These are phyloP conservation scores for Melampsora americana DNA, from an alignment of 1,284 basidiomycete species.

Conservation along the genomic window DNA sequence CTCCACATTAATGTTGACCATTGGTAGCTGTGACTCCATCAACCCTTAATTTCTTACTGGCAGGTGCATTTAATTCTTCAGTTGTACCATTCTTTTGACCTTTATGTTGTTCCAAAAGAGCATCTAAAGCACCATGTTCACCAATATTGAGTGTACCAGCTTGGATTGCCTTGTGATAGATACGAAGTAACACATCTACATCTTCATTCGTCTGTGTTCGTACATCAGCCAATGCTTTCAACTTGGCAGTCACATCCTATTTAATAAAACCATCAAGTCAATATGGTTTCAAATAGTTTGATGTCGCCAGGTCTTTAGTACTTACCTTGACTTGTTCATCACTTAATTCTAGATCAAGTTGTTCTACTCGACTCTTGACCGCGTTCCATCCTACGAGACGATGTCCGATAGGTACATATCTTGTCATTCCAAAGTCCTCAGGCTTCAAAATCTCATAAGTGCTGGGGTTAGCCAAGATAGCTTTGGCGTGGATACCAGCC, in stretches of 20 bases:
- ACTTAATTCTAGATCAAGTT: conserved; percentile 79
- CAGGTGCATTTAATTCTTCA: conserved; percentile 39
- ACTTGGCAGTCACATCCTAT: conserved; percentile 94
- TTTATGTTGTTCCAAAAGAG: conserved; percentile 45
- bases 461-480: conserved; percentile 98
- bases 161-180: conserved; percentile 58
- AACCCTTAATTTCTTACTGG: conserved; percentile 21
- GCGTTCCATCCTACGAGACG: conserved; percentile 97
- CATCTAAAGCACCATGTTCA: conserved; percentile 36
- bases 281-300: not conserved
- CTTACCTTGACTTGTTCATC: conserved; percentile 68
- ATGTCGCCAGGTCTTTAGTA: no score
- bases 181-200: conserved; percentile 90
- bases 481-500: conserved; percentile 99
- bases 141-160: conserved; percentile 39
- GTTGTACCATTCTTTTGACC: conserved; percentile 37
- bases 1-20: no score
- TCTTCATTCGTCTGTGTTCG: conserved; percentile 99
- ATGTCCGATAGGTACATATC: conserved; percentile 98
- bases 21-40: not conserved
- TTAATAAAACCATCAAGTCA: not conserved
- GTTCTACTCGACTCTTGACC: conserved; percentile 98
- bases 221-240: conserved; percentile 98
- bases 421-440: conserved; percentile 94
- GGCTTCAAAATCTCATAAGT: conserved; percentile 96